Conservation (phyloP, 164 flowering plant genomes). For the Brasenia schreberi region DNA sequence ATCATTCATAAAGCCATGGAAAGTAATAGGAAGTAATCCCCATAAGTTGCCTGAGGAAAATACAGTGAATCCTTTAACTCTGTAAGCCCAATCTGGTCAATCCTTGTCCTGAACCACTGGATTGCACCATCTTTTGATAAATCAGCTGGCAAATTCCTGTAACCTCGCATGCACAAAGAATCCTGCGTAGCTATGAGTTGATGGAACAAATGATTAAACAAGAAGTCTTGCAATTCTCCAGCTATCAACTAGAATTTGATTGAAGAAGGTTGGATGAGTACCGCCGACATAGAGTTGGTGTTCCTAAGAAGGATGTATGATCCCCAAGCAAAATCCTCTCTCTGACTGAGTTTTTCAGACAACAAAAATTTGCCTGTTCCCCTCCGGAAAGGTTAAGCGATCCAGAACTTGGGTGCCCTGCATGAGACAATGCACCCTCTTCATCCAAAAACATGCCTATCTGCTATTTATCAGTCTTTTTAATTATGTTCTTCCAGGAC, state of each 20-base stretch:
- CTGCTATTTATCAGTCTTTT: too few species aligned
- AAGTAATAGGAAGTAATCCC: background rate
- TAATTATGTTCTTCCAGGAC: too few species aligned
- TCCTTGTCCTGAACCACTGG: slow-evolving; percentile 47
- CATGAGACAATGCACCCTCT: slow-evolving; percentile 1
- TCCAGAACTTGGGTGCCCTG: slow-evolving; percentile 55
- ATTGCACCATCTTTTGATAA: slow-evolving; percentile 25
- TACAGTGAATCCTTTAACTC: slow-evolving; percentile 55
- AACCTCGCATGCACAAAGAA: slow-evolving; percentile 72
- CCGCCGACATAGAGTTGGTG: slow-evolving; percentile 70
- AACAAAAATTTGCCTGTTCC: slow-evolving; percentile 53
- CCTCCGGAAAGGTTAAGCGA: slow-evolving; percentile 43
- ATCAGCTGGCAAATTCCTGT: slow-evolving; percentile 53
- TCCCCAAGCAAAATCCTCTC: slow-evolving; percentile 88
- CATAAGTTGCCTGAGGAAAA: slow-evolving; percentile 56
- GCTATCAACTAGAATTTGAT: background rate
- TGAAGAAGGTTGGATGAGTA: slow-evolving; percentile 11
- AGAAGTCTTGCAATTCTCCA: background rate
- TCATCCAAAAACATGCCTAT: too few species aligned
- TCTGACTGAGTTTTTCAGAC: slow-evolving; percentile 30
- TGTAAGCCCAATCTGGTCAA: slow-evolving; percentile 40
- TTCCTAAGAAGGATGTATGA: slow-evolving; percentile 67
- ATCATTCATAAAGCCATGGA: background rate
- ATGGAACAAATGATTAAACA: background rate
- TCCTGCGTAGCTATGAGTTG: slow-evolving; percentile 45